Evolutionary conservation across 148 eudicot species (phyloP).

Genomic region (Rhododendron williamsianum): DNA sequence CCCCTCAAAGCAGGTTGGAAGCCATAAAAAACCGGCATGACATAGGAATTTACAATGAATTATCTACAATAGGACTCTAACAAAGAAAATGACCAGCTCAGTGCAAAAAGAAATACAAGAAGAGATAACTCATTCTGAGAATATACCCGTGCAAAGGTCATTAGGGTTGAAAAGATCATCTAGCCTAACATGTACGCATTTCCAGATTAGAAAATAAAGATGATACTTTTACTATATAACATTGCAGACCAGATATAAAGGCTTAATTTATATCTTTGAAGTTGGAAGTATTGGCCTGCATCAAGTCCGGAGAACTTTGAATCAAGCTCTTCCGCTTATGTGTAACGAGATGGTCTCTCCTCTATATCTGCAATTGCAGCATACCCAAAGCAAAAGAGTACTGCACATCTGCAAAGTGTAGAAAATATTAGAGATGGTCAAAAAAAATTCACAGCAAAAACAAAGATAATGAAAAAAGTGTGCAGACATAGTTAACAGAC

Average conservation of each 20-base stretch:
- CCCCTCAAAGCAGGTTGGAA: conserved; percentile 1
- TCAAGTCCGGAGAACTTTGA: neutral
- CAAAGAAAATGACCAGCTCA: neutral
- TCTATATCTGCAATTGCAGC: neutral
- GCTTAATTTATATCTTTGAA: neutral
- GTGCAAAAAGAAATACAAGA: neutral
- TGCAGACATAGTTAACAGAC: neutral
- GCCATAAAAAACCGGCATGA: neutral
- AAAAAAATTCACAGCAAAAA: neutral
- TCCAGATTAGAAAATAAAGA: neutral
- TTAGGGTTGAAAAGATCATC: neutral
- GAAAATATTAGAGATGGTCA: neutral
- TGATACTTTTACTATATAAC: neutral
- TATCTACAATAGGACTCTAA: neutral
- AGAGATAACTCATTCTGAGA: neutral
- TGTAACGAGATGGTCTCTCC: neutral
- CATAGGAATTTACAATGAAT: neutral
- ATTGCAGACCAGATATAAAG: neutral
- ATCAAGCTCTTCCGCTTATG: neutral
- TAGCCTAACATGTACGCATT: neutral
- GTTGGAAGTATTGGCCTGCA: neutral
- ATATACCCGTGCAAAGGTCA: neutral
- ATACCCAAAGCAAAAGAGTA: neutral
- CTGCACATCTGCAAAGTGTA: neutral
- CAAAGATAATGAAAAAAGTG: neutral